Evolutionary conservation across 2,329 filamentous ascomycete genomes (phyloP).

Genomic region (Proliferodiscus dingleyae): DNA sequence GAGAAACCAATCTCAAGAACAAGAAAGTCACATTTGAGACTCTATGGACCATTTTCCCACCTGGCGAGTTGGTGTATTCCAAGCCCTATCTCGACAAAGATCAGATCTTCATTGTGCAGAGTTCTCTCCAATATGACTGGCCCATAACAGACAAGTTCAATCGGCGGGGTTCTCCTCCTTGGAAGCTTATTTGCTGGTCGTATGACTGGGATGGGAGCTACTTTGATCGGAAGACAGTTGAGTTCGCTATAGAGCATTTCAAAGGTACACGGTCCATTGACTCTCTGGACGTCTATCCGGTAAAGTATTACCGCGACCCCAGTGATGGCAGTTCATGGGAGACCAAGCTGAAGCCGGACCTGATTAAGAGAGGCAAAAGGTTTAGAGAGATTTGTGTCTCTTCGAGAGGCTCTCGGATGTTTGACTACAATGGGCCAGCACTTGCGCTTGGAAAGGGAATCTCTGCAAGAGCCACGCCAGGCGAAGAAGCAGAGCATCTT

Average conservation of each 20-base stretch:
- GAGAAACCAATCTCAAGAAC: too few species aligned
- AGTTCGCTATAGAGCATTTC: neutral
- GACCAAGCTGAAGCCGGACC: too few species aligned
- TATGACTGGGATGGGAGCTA: constrained; percentile 2
- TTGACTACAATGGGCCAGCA: too few species aligned
- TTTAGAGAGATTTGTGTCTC: too few species aligned
- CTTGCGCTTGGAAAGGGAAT: too few species aligned
- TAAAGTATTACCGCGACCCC: neutral
- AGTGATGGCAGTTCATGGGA: too few species aligned
- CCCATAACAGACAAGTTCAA: too few species aligned
- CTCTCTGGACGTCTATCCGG: neutral
- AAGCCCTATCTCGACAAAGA: neutral
- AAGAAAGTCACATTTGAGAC: too few species aligned
- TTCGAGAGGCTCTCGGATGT: too few species aligned
- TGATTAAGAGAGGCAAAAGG: too few species aligned
- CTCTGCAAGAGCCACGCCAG: neutral
- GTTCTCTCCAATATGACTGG: too few species aligned
- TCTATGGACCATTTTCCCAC: neutral
- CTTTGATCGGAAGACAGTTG: neutral
- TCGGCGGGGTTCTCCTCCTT: too few species aligned
- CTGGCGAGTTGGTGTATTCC: neutral
- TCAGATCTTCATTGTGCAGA: neutral
- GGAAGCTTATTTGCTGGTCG: neutral
- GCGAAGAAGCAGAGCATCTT: neutral
- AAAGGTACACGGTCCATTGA: neutral